A percentile compares a stretch with the other conserved stretches of the same genome.
phyloP scores from a whole-genome alignment of 768 basidiomycete genomes.

The Hygrophorus russula region DNA sequence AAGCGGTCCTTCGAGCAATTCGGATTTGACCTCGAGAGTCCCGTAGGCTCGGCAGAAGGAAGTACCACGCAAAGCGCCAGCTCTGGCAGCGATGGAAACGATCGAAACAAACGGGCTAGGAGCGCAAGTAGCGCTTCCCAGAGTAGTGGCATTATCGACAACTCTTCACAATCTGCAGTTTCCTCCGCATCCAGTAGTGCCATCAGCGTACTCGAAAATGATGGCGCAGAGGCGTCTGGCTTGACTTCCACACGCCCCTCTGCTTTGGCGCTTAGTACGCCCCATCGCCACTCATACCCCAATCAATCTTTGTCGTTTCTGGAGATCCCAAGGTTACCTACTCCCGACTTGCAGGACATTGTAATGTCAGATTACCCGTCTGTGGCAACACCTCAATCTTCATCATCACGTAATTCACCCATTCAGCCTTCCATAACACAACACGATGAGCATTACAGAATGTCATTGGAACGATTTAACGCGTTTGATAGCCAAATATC shows the following conservation, averaged over 20 bases:
- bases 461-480: conserved; percentile 40
- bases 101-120: conserved; percentile 47
- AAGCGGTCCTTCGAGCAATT: conserved; percentile 52
- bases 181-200: conserved; percentile 12
- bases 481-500: conserved; percentile 44
- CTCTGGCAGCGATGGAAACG: conserved; percentile 24
- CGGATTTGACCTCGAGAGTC: conserved; percentile 44
- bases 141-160: conserved; percentile 19
- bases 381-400: conserved; percentile 9
- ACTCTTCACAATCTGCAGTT: conserved; percentile 19
- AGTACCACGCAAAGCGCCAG: conserved; percentile 15
- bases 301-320: conserved; percentile 10
- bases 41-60: conserved; percentile 15
- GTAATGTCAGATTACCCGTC: conserved; percentile 35
- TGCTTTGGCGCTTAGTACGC: conserved; percentile 10
- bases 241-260: conserved; percentile 2
- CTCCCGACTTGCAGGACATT: conserved; percentile 37
- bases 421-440: conserved; percentile 3
- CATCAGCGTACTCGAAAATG: conserved; percentile 7
- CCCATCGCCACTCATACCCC: conserved; percentile 10
- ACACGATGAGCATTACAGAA: conserved; percentile 26
- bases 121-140: conserved; percentile 38
- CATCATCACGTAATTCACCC: conserved; percentile 5
- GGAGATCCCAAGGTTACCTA: conserved; percentile 28
- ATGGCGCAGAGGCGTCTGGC: conserved; percentile 2